phyloP scores from a whole-genome alignment of 192 early-diverging fungal species.

The Chytriomyces sp. region DNA sequence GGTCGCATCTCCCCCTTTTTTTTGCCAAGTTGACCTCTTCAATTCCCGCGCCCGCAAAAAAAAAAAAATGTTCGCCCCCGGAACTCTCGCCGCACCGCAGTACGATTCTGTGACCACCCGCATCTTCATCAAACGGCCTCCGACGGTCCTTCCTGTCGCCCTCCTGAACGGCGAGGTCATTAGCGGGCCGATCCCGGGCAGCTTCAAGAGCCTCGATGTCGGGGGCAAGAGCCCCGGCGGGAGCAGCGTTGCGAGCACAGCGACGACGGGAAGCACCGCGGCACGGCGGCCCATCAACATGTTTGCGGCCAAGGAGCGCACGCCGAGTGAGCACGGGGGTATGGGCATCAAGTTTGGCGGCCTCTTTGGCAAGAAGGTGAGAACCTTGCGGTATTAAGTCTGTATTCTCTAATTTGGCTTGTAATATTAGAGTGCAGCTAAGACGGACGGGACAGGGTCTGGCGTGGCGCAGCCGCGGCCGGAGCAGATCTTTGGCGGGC shows the following conservation, averaged over 20 bases:
- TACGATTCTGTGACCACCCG: conserved; percentile 21
- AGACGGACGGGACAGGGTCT: no score
- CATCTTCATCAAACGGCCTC: conserved; percentile 16
- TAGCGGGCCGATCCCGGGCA: neutral
- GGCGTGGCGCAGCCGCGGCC: no score
- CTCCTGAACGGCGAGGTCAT: neutral
- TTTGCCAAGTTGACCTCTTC: neutral
- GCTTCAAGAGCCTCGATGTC: neutral
- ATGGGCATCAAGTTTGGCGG: conserved; percentile 38
- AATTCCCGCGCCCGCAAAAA: neutral
- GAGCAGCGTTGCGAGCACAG: neutral
- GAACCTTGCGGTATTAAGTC: neutral
- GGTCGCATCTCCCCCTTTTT: neutral
- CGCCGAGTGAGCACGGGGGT: conserved; percentile 8
- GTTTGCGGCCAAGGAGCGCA: neutral
- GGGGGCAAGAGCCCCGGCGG: neutral
- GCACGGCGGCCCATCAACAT: conserved; percentile 14
- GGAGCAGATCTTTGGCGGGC: conserved; percentile 49
- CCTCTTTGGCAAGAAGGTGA: conserved; percentile 45
- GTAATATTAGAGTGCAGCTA: no score
- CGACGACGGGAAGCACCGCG: neutral
- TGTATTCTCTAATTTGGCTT: no score
- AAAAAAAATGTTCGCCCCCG: neutral
- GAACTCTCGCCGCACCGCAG: neutral
- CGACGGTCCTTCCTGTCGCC: neutral